These are phyloP conservation scores for Clavaria fumosa DNA, from an alignment of 768 basidiomycete species.

Conservation along the genomic window DNA sequence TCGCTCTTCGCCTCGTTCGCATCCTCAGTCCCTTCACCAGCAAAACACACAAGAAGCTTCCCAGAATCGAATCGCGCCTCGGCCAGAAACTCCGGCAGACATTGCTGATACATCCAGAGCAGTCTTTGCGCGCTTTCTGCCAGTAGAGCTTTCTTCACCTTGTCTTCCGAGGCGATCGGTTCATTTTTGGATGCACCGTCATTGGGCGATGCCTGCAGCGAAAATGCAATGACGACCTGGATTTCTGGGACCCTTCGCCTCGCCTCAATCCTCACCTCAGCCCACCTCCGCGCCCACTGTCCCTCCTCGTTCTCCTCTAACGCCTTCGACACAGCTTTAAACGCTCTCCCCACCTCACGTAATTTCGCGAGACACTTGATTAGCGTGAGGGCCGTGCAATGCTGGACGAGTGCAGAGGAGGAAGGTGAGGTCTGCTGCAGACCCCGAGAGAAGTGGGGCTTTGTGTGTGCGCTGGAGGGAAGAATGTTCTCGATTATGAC, in stretches of 20 bases:
- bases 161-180: conserved; percentile 6
- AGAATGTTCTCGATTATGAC: conserved; percentile 65
- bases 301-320: conserved; percentile 52
- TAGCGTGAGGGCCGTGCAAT: conserved; percentile 67
- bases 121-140: conserved; percentile 70
- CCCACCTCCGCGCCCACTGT: conserved; percentile 51
- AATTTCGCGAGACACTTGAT: conserved; percentile 66
- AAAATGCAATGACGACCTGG: conserved; percentile 71
- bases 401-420: conserved; percentile 61
- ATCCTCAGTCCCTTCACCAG: conserved; percentile 9
- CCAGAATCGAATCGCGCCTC: conserved; percentile 81
- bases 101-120: conserved; percentile 73
- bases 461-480: conserved; percentile 53
- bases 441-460: conserved; percentile 66
- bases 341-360: conserved; percentile 30
- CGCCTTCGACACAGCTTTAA: conserved; percentile 32
- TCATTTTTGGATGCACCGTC: conserved; percentile 10
- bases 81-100: conserved; percentile 54
- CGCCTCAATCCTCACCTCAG: conserved; percentile 63
- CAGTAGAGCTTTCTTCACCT: conserved; percentile 37
- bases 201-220: conserved; percentile 38
- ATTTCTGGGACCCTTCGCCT: conserved; percentile 74
- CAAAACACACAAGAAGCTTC: conserved; percentile 47
- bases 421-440: no score
- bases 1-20: conserved; percentile 5